Evolutionary conservation across 768 basidiomycete species (phyloP), one percentile per base, ranked within the genome.

Genomic region (Lactarius psammicola): DNA sequence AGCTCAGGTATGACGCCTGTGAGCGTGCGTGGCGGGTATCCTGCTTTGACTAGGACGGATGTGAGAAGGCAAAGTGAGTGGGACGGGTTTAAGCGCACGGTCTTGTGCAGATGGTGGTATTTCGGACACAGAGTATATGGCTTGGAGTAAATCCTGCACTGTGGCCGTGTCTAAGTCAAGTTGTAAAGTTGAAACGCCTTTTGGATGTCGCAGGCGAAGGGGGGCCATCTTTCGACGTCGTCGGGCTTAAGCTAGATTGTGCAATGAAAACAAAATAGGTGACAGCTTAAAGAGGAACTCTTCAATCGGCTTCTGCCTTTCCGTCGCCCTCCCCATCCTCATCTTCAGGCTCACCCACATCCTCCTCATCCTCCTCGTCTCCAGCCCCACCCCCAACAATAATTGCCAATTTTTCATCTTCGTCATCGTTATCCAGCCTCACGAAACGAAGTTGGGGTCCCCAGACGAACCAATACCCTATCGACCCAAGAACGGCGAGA

Each of bases 21-120:
- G 49, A 97, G 80, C 1, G 85, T 70, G 51, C 81, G 84, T 0
- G 94, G 95, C 3, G 95, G 95, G 75, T 96, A 98, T 44, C 95
- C 94, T 18, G 84, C 79, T 77, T 87, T 92, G 64, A 93, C 91
- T 92, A 65, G 13, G 55, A 56, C 17, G 40, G 11, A 17, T 49
- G 18, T 51, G 53, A 65, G 42, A 63, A 11, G 23, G 42, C 67
- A 17, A 51, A 62, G 5, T 30, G 13, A 6, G 33, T 4, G 17
- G 23, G 54, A 23, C 8, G 62, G 61, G 20, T 23, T 46, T 64
- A 20, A 44, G 80, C 90, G 75, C 72, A 94, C 95, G 76, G 67
- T 87, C 87, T 80, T 96, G 95, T 38, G 84, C 84, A 4, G 85
- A 85, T 0, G 92, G 87, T 5, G 84, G 79, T 56, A 98, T 94